Evolutionary conservation across 1,284 basidiomycete species (phyloP).

Genomic region (Tilletia walkeri): DNA sequence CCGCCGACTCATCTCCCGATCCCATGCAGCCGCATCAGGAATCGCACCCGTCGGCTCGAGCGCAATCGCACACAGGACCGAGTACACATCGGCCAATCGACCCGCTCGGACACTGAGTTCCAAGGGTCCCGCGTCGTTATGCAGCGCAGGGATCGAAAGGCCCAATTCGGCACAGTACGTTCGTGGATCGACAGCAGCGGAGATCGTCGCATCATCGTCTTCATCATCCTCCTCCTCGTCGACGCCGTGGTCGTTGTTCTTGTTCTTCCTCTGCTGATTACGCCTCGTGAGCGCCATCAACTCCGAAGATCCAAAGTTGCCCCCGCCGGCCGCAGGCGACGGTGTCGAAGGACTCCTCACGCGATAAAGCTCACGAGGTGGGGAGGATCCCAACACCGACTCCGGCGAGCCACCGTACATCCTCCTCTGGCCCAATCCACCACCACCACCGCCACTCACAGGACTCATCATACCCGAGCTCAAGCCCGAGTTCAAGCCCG

Average conservation of each 20-base stretch:
- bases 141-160: conserved; percentile 33
- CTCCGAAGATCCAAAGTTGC: background rate
- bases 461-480: conserved; percentile 3
- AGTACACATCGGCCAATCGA: conserved; percentile 85
- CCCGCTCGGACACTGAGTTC: conserved; percentile 67
- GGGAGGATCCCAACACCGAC: conserved; percentile 22
- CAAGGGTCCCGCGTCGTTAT: conserved; percentile 41
- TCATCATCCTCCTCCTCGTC: background rate
- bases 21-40: conserved; percentile 19
- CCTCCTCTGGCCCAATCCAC: conserved; percentile 62
- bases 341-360: background rate
- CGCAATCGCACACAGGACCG: conserved; percentile 77
- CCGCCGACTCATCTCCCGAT: conserved; percentile 8
- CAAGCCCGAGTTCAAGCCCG: conserved; percentile 52
- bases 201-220: conserved; percentile 79
- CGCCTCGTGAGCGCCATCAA: background rate
- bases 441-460: background rate
- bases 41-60: conserved; percentile 46
- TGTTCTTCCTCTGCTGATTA: too few relatives aligned
- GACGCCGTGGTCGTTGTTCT: background rate
- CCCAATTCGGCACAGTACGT: conserved; percentile 65
- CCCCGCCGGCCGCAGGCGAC: conserved; percentile 16
- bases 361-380: conserved; percentile 11
- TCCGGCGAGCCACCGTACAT: background rate
- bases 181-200: conserved; percentile 67